Evolutionary conservation across 2,329 filamentous ascomycete genomes (phyloP).

Genomic region (Colletotrichum chlorophyti): DNA sequence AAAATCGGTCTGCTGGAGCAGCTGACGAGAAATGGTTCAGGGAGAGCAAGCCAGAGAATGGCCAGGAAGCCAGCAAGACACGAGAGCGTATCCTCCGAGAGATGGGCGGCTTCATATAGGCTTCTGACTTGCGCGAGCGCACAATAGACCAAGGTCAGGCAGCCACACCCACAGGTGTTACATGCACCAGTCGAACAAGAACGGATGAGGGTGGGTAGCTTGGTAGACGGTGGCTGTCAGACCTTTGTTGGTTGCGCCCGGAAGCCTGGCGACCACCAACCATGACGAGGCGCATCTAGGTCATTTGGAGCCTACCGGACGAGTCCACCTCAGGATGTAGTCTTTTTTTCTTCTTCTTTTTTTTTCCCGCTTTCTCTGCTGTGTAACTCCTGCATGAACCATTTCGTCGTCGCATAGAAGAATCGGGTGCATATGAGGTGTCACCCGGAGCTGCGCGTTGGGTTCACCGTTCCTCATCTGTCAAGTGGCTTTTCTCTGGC

Average conservation of each 20-base stretch:
- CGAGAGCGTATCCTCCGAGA: neutral
- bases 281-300: conserved; percentile 27
- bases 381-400: conserved; percentile 25
- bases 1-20: neutral
- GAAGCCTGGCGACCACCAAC: conserved; percentile 26
- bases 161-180: conserved; percentile 26
- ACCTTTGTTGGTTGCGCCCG: conserved; percentile 27
- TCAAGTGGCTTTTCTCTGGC: conserved; percentile 1
- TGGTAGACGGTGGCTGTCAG: conserved; percentile 28
- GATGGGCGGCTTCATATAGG: conserved; percentile 20
- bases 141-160: conserved; percentile 27
- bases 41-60: neutral
- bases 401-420: conserved; percentile 21
- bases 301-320: conserved; percentile 18
- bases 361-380: conserved; percentile 16
- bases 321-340: conserved; percentile 12
- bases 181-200: conserved; percentile 22
- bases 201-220: conserved; percentile 30
- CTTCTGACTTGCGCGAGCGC: conserved; percentile 9
- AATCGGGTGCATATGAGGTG: conserved; percentile 25
- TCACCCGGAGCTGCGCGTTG: conserved; percentile 1
- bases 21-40: neutral
- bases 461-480: conserved; percentile 7
- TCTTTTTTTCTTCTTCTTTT: conserved; percentile 7
- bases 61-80: neutral